A percentile compares a stretch with the other conserved stretches of the same genome.
Evolutionary conservation across 169 alveolate genomes (phyloP).

Genomic region (Cryptosporidium xiaoi): DNA sequence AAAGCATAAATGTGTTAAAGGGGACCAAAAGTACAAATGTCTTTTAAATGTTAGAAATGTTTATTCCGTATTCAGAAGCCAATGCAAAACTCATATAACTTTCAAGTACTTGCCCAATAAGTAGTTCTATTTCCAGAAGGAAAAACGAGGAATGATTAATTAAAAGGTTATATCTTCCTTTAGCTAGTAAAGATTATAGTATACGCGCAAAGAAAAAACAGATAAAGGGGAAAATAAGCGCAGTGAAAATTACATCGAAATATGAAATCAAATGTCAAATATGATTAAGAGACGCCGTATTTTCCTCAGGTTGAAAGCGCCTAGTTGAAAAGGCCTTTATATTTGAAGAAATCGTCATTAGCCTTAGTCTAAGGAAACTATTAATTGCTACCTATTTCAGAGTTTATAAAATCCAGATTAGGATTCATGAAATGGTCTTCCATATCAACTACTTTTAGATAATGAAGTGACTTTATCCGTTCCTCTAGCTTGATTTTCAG

Average conservation of each 20-base stretch:
- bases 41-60: background rate
- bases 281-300: constrained; percentile 69
- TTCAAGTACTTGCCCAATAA: background rate
- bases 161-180: background rate
- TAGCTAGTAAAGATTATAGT: too few relatives aligned
- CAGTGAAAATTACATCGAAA: too few relatives aligned
- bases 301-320: constrained; percentile 41
- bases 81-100: constrained; percentile 12
- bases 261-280: constrained; percentile 12
- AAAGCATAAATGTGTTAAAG: too few relatives aligned
- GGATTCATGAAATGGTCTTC: constrained; percentile 40
- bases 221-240: too few relatives aligned
- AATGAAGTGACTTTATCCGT: background rate
- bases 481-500: background rate
- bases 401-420: constrained; percentile 4
- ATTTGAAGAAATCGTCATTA: background rate
- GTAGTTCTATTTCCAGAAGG: background rate
- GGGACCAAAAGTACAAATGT: constrained; percentile 6
- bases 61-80: background rate
- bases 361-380: too few relatives aligned
- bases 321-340: background rate
- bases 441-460: constrained; percentile 1
- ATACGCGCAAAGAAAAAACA: too few relatives aligned
- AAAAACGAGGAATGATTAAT: background rate
- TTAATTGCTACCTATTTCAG: background rate